Percentiles rank a stretch among this genome's conserved stretches.
phyloP scores from a whole-genome alignment of 768 basidiomycete genomes.

The Albatrellus ellisii region DNA sequence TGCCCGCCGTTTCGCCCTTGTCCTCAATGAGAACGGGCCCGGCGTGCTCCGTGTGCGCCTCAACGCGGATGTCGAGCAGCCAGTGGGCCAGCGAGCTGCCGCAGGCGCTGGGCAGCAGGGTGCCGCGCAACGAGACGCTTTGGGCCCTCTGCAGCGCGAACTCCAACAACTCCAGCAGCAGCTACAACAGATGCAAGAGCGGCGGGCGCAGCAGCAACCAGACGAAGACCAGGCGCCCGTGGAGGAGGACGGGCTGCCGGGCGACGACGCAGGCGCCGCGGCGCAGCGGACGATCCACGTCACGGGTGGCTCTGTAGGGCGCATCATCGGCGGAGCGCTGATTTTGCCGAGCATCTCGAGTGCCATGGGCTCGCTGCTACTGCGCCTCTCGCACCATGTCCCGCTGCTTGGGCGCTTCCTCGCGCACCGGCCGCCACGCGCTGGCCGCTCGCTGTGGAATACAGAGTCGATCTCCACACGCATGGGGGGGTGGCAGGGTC shows the following conservation, averaged over 20 bases:
- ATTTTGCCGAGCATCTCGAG: constrained; percentile 54
- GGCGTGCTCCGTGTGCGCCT: constrained; percentile 16
- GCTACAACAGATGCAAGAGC: constrained; percentile 6
- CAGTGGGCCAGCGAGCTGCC: constrained; percentile 6
- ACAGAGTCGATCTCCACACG: background rate
- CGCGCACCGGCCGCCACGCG: constrained; percentile 1
- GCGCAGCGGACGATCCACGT: constrained; percentile 47
- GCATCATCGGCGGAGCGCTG: constrained; percentile 56
- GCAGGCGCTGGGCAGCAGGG: background rate
- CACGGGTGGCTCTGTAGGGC: constrained; percentile 47
- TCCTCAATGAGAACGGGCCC: constrained; percentile 15
- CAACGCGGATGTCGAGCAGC: constrained; percentile 13
- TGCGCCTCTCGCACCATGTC: constrained; percentile 37
- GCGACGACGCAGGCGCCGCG: constrained; percentile 27
- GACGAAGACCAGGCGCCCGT: constrained; percentile 3
- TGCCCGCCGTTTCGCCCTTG: constrained; percentile 7
- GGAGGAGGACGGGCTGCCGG: constrained; percentile 15
- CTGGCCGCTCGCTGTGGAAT: background rate
- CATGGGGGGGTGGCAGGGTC: constrained; percentile 8
- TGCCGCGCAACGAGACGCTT: background rate
- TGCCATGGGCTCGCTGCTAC: constrained; percentile 48
- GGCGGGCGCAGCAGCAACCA: constrained; percentile 1
- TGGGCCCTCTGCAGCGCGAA: too few species aligned
- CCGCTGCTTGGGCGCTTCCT: constrained; percentile 22
- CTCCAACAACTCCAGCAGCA: background rate